These are phyloP conservation scores for Phytopythium delawarense DNA, from an alignment of 352 stramenopile genomes.

Conservation along the genomic window DNA sequence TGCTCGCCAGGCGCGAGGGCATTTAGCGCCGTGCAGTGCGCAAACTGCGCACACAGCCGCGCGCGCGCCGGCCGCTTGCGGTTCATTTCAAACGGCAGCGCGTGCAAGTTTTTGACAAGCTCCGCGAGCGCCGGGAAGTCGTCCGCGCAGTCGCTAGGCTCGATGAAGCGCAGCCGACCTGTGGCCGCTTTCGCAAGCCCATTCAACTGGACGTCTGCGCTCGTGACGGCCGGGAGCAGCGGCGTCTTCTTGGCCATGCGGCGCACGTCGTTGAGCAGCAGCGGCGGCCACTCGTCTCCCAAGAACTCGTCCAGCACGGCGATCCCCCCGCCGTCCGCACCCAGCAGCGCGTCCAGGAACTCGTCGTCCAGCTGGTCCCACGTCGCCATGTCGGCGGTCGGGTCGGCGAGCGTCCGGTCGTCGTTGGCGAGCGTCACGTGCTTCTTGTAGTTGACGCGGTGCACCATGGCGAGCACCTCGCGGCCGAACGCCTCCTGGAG, in stretches of 20 bases:
- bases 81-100: constrained; percentile 83
- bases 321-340: constrained; percentile 16
- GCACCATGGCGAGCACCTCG: constrained; percentile 81
- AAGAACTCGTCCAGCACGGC: constrained; percentile 74
- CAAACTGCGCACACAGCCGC: constrained; percentile 65
- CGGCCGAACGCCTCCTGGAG: constrained; percentile 82
- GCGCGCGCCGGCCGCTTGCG: constrained; percentile 35
- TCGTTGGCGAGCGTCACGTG: constrained; percentile 74
- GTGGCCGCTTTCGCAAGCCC: neutral
- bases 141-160: constrained; percentile 41
- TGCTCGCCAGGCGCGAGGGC: constrained; percentile 32
- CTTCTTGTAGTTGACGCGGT: constrained; percentile 79
- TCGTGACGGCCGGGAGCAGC: constrained; percentile 30
- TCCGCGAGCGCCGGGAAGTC: constrained; percentile 72
- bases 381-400: constrained; percentile 40
- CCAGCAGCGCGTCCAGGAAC: constrained; percentile 41
- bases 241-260: constrained; percentile 55
- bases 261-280: constrained; percentile 62
- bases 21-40: constrained; percentile 54
- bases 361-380: constrained; percentile 59
- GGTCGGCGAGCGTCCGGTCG: constrained; percentile 49
- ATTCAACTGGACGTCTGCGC: constrained; percentile 13
- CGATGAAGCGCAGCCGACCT: constrained; percentile 59
- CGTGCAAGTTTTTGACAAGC: constrained; percentile 69
- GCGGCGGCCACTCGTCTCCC: constrained; percentile 66